Evolutionary conservation across 2,329 filamentous ascomycete genomes (phyloP).

Genomic region (Hypomyces perniciosus): DNA sequence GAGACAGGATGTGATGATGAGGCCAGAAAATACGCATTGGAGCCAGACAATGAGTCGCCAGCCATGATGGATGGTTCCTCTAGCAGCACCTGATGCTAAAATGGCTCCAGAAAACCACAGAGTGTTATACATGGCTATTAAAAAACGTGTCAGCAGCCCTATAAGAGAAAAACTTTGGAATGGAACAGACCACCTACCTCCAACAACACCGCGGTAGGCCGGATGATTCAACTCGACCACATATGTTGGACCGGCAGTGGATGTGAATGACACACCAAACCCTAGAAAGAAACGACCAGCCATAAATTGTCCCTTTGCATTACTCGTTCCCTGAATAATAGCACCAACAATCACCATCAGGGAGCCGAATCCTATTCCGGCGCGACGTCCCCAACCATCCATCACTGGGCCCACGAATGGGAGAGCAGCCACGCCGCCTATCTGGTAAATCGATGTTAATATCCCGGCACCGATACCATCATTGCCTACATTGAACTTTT

Average conservation of each 20-base stretch:
- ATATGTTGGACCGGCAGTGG: constrained; percentile 23
- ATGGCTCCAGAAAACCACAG: constrained; percentile 44
- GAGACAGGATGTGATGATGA: constrained; percentile 30
- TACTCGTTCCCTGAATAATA: constrained; percentile 39
- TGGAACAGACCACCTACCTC: constrained; percentile 18
- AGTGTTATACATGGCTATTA: constrained; percentile 33
- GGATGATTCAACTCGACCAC: constrained; percentile 43
- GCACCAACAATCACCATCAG: constrained; percentile 41
- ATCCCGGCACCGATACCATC: constrained; percentile 44
- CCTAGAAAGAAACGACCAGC: constrained; percentile 57
- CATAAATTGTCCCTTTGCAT: constrained; percentile 37
- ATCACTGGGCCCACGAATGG: constrained; percentile 43
- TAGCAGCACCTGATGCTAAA: constrained; percentile 42
- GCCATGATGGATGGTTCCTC: constrained; percentile 35
- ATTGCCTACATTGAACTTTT: constrained; percentile 34
- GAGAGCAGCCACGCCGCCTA: constrained; percentile 43
- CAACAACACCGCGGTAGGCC: constrained; percentile 38
- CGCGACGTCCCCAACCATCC: constrained; percentile 42
- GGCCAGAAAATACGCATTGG: constrained; percentile 37
- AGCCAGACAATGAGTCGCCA: constrained; percentile 38
- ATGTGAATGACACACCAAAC: constrained; percentile 40
- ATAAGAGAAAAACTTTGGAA: not conserved
- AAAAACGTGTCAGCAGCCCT: not conserved
- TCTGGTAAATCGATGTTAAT: constrained; percentile 46
- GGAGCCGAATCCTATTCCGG: constrained; percentile 42